These are phyloP conservation scores for Gnetum montanum DNA, from an alignment of 75 land plant genomes.

Conservation along the genomic window DNA sequence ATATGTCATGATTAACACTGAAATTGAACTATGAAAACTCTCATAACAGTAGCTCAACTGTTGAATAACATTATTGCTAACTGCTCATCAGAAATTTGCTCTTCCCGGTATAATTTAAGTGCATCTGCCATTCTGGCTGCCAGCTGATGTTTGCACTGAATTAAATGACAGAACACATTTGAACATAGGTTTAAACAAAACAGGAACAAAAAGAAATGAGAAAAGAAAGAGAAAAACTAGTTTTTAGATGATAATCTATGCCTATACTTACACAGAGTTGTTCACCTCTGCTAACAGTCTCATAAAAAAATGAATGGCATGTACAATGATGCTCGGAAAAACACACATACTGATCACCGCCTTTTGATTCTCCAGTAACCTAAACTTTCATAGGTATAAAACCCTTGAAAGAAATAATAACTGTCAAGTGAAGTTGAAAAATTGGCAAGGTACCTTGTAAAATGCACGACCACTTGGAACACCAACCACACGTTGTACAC, in stretches of 20 bases:
- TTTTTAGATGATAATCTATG: neutral
- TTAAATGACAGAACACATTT: neutral
- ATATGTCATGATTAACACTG: no score
- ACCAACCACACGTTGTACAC: slow-evolving; percentile 58
- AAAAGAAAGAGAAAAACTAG: neutral
- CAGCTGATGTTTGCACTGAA: slow-evolving; percentile 95
- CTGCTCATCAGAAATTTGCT: slow-evolving; percentile 68
- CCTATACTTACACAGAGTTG: slow-evolving; percentile 78
- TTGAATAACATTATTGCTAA: slow-evolving; percentile 60
- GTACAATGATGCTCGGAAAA: slow-evolving; percentile 76
- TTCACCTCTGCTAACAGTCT: slow-evolving; percentile 70
- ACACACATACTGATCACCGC: slow-evolving; percentile 71
- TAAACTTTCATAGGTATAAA: no score
- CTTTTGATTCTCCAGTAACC: slow-evolving; percentile 81
- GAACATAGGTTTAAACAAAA: neutral
- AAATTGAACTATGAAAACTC: no score
- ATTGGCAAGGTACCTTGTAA: slow-evolving; percentile 43
- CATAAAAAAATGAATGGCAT: slow-evolving; percentile 92
- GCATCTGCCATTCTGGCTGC: slow-evolving; percentile 86
- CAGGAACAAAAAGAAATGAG: neutral
- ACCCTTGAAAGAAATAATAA: neutral
- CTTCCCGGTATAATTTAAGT: slow-evolving; percentile 42
- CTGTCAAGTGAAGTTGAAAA: neutral
- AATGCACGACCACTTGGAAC: slow-evolving; percentile 63
- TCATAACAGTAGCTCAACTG: slow-evolving; percentile 19